phyloP scores from a whole-genome alignment of 2,329 filamentous ascomycete species.

The Polytolypa hystricis region DNA sequence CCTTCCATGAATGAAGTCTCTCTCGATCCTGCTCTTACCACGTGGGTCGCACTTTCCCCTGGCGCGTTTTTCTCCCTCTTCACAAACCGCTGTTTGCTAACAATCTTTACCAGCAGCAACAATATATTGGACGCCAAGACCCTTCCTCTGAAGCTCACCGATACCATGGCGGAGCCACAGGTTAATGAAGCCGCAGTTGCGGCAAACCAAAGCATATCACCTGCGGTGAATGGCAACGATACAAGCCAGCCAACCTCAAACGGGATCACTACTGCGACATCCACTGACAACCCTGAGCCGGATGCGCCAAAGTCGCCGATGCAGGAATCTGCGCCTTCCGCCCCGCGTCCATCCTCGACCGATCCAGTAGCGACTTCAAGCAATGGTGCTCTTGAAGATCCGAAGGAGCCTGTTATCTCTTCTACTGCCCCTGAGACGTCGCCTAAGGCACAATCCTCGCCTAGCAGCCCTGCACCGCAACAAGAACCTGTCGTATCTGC shows the following conservation, averaged over 20 bases:
- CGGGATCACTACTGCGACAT: constrained; percentile 13
- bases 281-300: constrained; percentile 10
- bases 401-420: not conserved
- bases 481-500: constrained; percentile 2
- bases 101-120: constrained; percentile 15
- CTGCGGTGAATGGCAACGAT: constrained; percentile 22
- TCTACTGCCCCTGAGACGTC: not conserved
- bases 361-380: not conserved
- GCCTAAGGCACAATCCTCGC: not conserved
- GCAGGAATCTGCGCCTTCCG: constrained; percentile 2
- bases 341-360: not conserved
- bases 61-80: not conserved
- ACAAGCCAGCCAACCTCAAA: constrained; percentile 18
- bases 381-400: not conserved
- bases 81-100: constrained; percentile 11
- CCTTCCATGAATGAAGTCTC: constrained; percentile 4
- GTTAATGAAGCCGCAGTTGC: constrained; percentile 5
- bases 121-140: constrained; percentile 17
- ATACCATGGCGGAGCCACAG: constrained; percentile 7
- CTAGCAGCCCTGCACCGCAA: not conserved
- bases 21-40: constrained; percentile 1
- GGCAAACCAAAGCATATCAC: constrained; percentile 5
- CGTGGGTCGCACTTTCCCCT: too few species aligned
- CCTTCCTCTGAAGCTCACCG: constrained; percentile 11
- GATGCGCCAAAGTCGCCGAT: constrained; percentile 23